A percentile compares a stretch with the other conserved stretches of the same genome.
These are phyloP conservation scores for Mycena venus DNA, from an alignment of 768 basidiomycete species.

Conservation along the genomic window DNA sequence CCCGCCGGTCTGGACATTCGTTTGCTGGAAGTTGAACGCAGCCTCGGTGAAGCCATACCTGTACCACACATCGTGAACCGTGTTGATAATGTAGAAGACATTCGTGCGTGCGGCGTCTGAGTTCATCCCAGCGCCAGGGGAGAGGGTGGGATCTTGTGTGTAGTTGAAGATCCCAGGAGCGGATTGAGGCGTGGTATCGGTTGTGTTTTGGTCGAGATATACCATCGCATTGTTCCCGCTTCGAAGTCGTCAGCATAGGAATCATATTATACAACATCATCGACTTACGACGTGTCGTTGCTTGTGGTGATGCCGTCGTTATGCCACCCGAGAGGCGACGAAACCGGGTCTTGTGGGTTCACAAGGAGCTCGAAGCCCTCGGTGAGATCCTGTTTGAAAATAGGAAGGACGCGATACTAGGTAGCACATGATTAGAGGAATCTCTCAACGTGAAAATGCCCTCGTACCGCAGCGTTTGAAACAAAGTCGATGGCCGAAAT, in stretches of 20 bases:
- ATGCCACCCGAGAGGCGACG: constrained; percentile 66
- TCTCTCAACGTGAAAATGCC: too few species aligned
- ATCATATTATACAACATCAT: constrained; percentile 42
- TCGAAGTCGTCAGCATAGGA: neutral
- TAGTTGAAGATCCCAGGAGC: constrained; percentile 46
- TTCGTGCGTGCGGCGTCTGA: constrained; percentile 41
- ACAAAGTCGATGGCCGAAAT: constrained; percentile 59
- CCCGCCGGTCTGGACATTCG: neutral
- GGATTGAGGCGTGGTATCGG: constrained; percentile 47
- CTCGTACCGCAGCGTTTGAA: constrained; percentile 43
- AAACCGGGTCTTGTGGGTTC: constrained; percentile 55
- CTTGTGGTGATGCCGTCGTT: constrained; percentile 41
- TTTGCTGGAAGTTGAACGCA: neutral
- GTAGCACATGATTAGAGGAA: too few species aligned
- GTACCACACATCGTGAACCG: neutral
- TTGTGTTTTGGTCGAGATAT: constrained; percentile 28
- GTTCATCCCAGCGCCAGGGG: constrained; percentile 53
- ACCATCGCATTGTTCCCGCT: constrained; percentile 12
- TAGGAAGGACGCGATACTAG: constrained; percentile 51
- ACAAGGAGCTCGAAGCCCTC: constrained; percentile 54
- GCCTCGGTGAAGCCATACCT: neutral
- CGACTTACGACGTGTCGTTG: constrained; percentile 39
- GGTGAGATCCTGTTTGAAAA: constrained; percentile 54
- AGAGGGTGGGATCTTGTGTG: constrained; percentile 34
- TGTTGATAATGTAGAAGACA: neutral